A percentile compares a stretch with the other conserved stretches of the same genome.
Conservation (phyloP, 768 basidiomycete genomes). For the Coprinellus micaceus region DNA sequence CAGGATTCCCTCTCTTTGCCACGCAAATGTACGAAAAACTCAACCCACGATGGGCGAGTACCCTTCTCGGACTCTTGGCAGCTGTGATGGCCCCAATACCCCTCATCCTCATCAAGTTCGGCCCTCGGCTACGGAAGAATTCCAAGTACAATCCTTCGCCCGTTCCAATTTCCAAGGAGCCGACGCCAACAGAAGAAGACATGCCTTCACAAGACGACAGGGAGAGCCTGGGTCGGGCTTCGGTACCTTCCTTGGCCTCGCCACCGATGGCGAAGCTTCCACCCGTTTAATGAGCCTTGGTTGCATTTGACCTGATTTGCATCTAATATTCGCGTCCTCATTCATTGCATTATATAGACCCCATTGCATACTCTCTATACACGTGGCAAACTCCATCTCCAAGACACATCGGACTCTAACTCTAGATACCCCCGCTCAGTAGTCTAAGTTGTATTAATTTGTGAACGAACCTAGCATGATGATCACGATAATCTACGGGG, state of each 20-base stretch:
- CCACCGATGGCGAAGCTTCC: not conserved
- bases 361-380: too few species aligned
- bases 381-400: too few species aligned
- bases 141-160: constrained; percentile 39
- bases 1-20: constrained; percentile 53
- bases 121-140: constrained; percentile 36
- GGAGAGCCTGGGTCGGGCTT: too few species aligned
- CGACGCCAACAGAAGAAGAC: not conserved
- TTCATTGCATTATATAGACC: too few species aligned
- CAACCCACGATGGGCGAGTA: constrained; percentile 55
- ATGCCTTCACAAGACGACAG: not conserved
- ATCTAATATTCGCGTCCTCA: too few species aligned
- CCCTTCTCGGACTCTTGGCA: constrained; percentile 51
- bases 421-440: too few species aligned
- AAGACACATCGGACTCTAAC: too few species aligned
- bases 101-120: constrained; percentile 41
- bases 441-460: too few species aligned
- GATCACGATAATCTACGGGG: too few species aligned
- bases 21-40: constrained; percentile 49
- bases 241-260: not conserved
- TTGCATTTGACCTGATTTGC: too few species aligned
- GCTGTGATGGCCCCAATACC: constrained; percentile 50
- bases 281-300: too few species aligned
- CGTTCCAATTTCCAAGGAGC: not conserved
- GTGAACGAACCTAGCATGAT: too few species aligned